Evolutionary conservation across 805 yeast genomes (phyloP).

Genomic region (Ogataea zsoltii): DNA sequence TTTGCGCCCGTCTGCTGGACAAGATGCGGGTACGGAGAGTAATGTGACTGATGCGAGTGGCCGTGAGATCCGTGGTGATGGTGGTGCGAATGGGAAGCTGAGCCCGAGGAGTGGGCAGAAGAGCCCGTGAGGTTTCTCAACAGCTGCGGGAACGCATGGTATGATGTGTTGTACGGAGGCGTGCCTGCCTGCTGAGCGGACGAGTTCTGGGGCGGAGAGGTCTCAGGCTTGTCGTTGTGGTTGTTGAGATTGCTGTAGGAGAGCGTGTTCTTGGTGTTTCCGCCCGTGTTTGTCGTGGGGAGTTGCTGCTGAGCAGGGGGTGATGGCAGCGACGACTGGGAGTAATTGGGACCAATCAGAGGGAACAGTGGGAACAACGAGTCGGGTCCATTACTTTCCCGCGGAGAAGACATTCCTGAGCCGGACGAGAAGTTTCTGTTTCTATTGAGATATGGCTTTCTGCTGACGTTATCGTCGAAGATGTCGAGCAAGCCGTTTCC

Average conservation of each 20-base stretch:
- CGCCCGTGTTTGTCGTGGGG: slow-evolving; percentile 13
- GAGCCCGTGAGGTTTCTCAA: slow-evolving; percentile 31
- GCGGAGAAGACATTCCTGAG: slow-evolving; percentile 21
- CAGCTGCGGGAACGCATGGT: slow-evolving; percentile 20
- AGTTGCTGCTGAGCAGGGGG: slow-evolving; percentile 17
- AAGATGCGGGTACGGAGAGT: slow-evolving; percentile 29
- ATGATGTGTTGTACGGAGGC: slow-evolving; percentile 6
- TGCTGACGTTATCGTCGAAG: slow-evolving; percentile 22
- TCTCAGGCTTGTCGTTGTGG: slow-evolving; percentile 15
- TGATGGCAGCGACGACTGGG: slow-evolving; percentile 20
- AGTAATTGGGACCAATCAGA: slow-evolving; percentile 32
- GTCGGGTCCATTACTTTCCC: slow-evolving; percentile 28
- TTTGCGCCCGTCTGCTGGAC: slow-evolving; percentile 6
- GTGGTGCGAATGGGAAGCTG: slow-evolving; percentile 20
- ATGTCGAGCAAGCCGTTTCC: slow-evolving; percentile 35
- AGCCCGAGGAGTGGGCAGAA: slow-evolving; percentile 27
- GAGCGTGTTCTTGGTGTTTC: slow-evolving; percentile 12
- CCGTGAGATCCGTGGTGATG: slow-evolving; percentile 25
- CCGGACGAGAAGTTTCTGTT: slow-evolving; percentile 16
- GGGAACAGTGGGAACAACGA: slow-evolving; percentile 35
- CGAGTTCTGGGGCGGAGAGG: slow-evolving; percentile 5
- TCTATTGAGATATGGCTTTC: slow-evolving; percentile 12
- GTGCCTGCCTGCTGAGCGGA: background rate
- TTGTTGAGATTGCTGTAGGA: slow-evolving; percentile 26
- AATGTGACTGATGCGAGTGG: slow-evolving; percentile 27